Conservation (phyloP, 441 rosid species). For the Erodium chrysanthum region DNA sequence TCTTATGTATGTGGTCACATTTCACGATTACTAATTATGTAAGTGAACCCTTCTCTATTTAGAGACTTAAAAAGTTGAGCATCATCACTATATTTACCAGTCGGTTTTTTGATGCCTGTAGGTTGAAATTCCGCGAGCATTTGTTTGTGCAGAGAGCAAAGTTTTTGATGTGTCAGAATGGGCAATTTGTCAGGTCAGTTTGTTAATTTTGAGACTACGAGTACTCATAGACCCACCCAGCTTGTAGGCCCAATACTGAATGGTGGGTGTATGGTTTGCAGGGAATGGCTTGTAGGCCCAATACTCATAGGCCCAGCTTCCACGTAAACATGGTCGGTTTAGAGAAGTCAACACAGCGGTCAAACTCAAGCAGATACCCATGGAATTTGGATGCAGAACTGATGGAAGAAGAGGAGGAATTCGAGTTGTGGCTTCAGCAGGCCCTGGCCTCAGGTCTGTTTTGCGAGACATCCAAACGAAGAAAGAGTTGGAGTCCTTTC, state of each 20-base stretch:
- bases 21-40: no score
- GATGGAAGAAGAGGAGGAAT: slow-evolving; percentile 89
- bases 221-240: no score
- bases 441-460: slow-evolving; percentile 92
- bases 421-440: slow-evolving; percentile 89
- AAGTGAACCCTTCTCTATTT: background rate
- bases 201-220: background rate
- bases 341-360: slow-evolving; percentile 67
- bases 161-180: slow-evolving; percentile 97
- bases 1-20: no score
- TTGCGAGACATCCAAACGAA: slow-evolving; percentile 77
- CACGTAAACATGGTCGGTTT: slow-evolving; percentile 92
- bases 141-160: slow-evolving; percentile 98
- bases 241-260: no score
- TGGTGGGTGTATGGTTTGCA: slow-evolving; percentile 22
- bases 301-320: slow-evolving; percentile 94
- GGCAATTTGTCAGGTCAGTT: slow-evolving; percentile 86
- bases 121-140: slow-evolving; percentile 97
- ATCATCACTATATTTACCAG: slow-evolving; percentile 15
- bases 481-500: slow-evolving; percentile 98
- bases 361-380: slow-evolving; percentile 76
- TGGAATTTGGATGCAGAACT: slow-evolving; percentile 92
- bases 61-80: slow-evolving; percentile 7
- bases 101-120: slow-evolving; percentile 23
- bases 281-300: slow-evolving; percentile 96